Base-by-base conservation (phyloP, 2,329 filamentous ascomycete species). In the Exophiala xenobiotica region DNA sequence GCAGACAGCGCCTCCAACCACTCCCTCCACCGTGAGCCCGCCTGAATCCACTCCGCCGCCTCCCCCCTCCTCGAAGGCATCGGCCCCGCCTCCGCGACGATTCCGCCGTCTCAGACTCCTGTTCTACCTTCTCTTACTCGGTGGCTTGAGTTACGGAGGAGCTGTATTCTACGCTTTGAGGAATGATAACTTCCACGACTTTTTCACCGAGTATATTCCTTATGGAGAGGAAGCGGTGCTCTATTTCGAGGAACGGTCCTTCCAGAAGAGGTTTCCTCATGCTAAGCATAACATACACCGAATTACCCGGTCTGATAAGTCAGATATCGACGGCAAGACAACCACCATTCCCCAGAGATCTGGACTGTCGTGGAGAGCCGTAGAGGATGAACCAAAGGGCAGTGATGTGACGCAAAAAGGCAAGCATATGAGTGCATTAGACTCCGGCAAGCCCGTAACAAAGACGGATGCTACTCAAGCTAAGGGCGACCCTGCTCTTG, bases 141-240 rank as follows among this genome's bases (percentile, higher is more conserved):
- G 87, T 20, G 82, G 83, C 4, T 71, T 95, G 38, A 85, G 87
- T 31, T 99, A 96, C 64, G 88, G 81, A 49, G 90, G 90, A 59
- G 90, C 92, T 61, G 85, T 96, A 49, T 96, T 88, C 78, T 93
- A 95, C 71, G 92, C 93, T 49, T 83, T 95, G 59, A 80, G 93
- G 71, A 95, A 87, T 67, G 93, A 99, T 77, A 96, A 90, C 74
- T 99, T 97, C 80, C 92, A 99, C 74, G 93, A 99, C 72, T 93
- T 96, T 77, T 99, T 99, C 74, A 97, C 91, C 64, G 91, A 96
- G 74, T 99, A 92, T 70, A 74, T 99, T 14, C 93, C 93, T 18
- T 96, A 88, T 62, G 93, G 91, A 64, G 93, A 99, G 74, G 89
- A 96, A 68, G 87, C 87, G 14, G 92, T 99, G 39, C 82, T 95